Conservation (phyloP, 352 stramenopile genomes). For the Globisporangium uncinulatum region DNA sequence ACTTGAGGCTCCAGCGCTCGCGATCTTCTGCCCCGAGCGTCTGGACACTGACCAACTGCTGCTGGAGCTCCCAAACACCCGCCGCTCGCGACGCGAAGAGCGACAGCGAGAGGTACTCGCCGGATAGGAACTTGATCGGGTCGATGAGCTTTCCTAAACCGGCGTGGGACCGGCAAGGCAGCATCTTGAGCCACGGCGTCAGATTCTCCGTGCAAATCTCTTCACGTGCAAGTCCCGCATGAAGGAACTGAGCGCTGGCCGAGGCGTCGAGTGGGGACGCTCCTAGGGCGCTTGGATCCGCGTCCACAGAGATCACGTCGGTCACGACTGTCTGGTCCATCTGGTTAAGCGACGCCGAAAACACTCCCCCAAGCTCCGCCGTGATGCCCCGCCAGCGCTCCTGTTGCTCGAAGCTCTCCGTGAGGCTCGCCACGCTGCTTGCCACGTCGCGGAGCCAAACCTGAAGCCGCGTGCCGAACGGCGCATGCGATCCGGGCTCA, state of each 20-base stretch:
- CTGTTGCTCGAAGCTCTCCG: slow-evolving; percentile 10
- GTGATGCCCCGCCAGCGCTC: slow-evolving; percentile 66
- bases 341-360: slow-evolving; percentile 80
- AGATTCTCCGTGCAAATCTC: slow-evolving; percentile 88
- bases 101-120: slow-evolving; percentile 61
- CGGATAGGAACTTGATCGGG: slow-evolving; percentile 64
- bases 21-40: slow-evolving; percentile 17
- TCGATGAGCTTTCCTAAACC: slow-evolving; percentile 69
- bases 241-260: slow-evolving; percentile 24
- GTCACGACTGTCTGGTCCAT: slow-evolving; percentile 56
- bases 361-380: slow-evolving; percentile 66
- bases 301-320: slow-evolving; percentile 7
- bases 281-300: slow-evolving; percentile 16
- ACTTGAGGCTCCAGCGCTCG: slow-evolving; percentile 32
- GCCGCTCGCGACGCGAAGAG: slow-evolving; percentile 30
- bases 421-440: slow-evolving; percentile 1
- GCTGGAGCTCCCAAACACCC: slow-evolving; percentile 31
- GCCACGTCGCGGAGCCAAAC: slow-evolving; percentile 28
- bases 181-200: slow-evolving; percentile 85
- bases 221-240: slow-evolving; percentile 70
- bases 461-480: slow-evolving; percentile 61
- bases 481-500: slow-evolving; percentile 22
- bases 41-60: slow-evolving; percentile 62
- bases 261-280: slow-evolving; percentile 2
- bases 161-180: slow-evolving; percentile 60